Evolutionary conservation across 345 rosid species (phyloP).

Genomic region (Erodium maritimum): DNA sequence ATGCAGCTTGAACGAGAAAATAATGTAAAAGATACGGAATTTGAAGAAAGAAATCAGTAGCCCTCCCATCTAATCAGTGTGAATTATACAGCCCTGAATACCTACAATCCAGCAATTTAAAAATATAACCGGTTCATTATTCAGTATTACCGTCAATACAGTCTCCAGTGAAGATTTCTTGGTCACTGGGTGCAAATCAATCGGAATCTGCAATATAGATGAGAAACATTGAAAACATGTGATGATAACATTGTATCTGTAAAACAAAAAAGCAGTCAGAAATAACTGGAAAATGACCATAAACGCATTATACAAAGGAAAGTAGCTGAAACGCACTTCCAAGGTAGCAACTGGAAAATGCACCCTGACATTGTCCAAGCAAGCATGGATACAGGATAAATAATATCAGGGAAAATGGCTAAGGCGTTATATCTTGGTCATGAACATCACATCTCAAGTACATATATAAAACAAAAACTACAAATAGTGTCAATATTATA

Average conservation of each 20-base stretch:
- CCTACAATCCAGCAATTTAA: background rate
- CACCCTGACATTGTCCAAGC: background rate
- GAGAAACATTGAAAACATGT: conserved; percentile 10
- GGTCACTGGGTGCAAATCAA: conserved; percentile 90
- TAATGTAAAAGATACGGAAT: no score
- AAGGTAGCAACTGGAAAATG: background rate
- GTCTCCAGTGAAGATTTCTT: conserved; percentile 91
- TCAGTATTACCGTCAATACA: conserved; percentile 73
- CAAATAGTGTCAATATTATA: no score
- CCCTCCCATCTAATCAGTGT: background rate
- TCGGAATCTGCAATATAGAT: conserved; percentile 68
- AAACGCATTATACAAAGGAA: background rate
- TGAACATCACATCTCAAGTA: no score
- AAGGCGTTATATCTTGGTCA: no score
- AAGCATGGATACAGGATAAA: no score
- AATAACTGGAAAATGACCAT: background rate
- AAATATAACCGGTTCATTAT: conserved; percentile 6
- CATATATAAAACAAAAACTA: no score
- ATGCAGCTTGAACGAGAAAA: no score
- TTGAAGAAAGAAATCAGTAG: no score
- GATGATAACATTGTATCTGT: background rate
- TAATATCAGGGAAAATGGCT: no score
- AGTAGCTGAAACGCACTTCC: background rate
- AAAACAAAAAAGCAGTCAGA: background rate
- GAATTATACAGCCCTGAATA: background rate